Evolutionary conservation across 2,329 filamentous ascomycete genomes (phyloP), one percentile per base, ranked within the genome.

Genomic region (Exophiala sp.): DNA sequence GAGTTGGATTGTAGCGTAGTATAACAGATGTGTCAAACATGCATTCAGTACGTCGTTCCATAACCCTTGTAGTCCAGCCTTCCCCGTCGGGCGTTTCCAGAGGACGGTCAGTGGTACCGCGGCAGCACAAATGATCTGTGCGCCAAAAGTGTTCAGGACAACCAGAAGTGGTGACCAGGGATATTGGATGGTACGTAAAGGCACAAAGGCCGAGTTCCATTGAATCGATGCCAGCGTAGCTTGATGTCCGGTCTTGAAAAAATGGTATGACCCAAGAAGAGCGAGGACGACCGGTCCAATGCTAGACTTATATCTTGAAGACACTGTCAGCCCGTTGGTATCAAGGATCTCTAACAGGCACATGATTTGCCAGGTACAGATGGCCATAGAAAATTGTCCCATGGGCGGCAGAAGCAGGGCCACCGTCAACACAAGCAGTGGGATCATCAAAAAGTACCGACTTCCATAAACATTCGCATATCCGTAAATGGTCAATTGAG

Each of bases 231-330:
- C 79, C 19, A 95, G 78, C 0, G 83, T 85, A 10, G 91, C 91
- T 69, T 97, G 91, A 68, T 98, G 93, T 54, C 93, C 93, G 0
- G 93, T 98, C 65, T 95, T 96, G 80, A 98, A 98, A 74, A 83
- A 98, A 73, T 96, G 84, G 69, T 91, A 95, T 62, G 86, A 88
- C 52, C 90, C 93, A 1, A 98, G 80, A n/a, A 97, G 71, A 9
- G 83, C 91, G 21, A 97, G 79, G 56, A 94, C 77, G 32, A 93
- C 73, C 16, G 93, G 90, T 0, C 89, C 91, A 60, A 97, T 85
- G 14, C 47, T 50, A 9, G 59, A 56, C 29, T 50, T 55, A 14
- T 37, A 41, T 9, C 44, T 38, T 11, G 48, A 48, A 38, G 82
- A 82, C 42, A 79, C 73, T 13, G 83, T 80, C 1, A 82, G 68